A percentile compares a stretch with the other conserved stretches of the same genome.
These are phyloP conservation scores for Termitomyces sp. DNA, from an alignment of 768 basidiomycete species.

Conservation along the genomic window DNA sequence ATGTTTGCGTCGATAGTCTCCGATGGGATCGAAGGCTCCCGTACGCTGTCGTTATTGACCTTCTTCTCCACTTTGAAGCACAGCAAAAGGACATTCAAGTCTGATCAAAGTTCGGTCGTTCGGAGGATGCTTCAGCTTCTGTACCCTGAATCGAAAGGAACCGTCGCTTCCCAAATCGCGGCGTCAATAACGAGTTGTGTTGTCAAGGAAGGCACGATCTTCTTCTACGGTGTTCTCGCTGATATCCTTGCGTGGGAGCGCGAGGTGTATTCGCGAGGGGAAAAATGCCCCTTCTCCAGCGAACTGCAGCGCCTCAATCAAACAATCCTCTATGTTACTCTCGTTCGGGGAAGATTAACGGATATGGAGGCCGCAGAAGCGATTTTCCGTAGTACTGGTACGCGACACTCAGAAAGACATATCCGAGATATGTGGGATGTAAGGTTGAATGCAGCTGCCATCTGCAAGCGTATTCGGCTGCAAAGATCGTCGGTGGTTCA, in stretches of 20 bases:
- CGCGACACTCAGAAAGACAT: not conserved
- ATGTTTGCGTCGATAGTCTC: constrained; percentile 1
- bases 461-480: constrained; percentile 1
- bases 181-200: not conserved
- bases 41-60: not conserved
- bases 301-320: constrained; percentile 1
- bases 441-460: not conserved
- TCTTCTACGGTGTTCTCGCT: constrained; percentile 2
- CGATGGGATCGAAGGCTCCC: not conserved
- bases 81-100: not conserved
- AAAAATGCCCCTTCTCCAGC: not conserved
- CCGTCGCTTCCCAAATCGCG: not conserved
- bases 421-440: constrained; percentile 4
- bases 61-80: constrained; percentile 1
- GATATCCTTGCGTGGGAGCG: constrained; percentile 1
- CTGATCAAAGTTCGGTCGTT: not conserved
- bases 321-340: not conserved
- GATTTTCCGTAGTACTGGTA: not conserved
- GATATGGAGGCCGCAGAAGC: not conserved
- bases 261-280: not conserved
- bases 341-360: not conserved
- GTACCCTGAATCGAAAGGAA: not conserved
- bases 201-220: not conserved
- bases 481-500: not conserved
- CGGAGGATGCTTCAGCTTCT: not conserved